Conservation (phyloP, 2,329 filamentous ascomycete genomes). For the Trichoderma aggressivum region DNA sequence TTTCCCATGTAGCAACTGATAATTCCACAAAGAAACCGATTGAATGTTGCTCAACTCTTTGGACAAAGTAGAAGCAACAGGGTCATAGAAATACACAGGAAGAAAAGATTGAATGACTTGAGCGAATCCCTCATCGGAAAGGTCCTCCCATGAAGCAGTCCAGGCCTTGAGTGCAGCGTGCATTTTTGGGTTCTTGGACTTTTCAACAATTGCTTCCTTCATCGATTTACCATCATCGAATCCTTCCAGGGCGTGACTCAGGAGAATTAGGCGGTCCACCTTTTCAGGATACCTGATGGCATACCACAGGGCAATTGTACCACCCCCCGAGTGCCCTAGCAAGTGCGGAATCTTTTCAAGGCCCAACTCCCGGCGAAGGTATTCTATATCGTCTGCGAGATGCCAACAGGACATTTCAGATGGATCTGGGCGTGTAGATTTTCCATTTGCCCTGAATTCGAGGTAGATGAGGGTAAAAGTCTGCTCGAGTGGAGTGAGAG, state of each 20-base stretch:
- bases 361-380: neutral
- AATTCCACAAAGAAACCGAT: neutral
- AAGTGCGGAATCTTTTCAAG: neutral
- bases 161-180: neutral
- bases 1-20: neutral
- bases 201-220: neutral
- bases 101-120: neutral
- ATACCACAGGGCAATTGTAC: constrained; percentile 1
- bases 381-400: neutral
- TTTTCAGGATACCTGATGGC: neutral
- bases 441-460: neutral
- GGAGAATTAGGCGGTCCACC: neutral
- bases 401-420: constrained; percentile 8
- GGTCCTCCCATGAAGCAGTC: neutral
- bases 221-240: neutral
- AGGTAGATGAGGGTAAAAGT: neutral
- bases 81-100: neutral
- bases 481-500: neutral
- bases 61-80: neutral
- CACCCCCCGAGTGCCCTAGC: neutral
- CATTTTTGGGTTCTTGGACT: neutral
- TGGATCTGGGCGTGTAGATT: neutral
- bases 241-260: neutral
- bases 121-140: neutral
- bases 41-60: neutral